Percentiles rank a stretch among this genome's conserved stretches.
phyloP scores from a whole-genome alignment of 768 basidiomycete species.

The Rhodotorula graminis region DNA sequence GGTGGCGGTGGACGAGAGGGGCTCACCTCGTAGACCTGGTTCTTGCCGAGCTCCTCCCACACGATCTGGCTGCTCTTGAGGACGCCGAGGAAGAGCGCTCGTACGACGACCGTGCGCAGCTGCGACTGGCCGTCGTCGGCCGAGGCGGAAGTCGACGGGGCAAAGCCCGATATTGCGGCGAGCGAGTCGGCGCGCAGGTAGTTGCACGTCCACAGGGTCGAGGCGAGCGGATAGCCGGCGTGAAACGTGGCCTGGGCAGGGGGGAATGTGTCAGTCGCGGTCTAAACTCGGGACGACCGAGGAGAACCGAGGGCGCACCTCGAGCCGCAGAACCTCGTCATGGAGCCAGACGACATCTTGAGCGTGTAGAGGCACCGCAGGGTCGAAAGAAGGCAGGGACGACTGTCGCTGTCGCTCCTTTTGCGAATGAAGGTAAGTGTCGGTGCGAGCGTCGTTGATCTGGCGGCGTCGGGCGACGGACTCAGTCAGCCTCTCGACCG shows the following conservation, averaged over 20 bases:
- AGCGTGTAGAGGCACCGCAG: background rate
- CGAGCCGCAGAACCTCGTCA: constrained; percentile 21
- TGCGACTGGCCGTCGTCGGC: background rate
- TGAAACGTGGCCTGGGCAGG: constrained; percentile 17
- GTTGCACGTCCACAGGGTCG: constrained; percentile 34
- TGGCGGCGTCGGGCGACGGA: background rate
- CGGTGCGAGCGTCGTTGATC: constrained; percentile 36
- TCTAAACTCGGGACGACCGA: too few species aligned
- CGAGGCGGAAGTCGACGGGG: background rate
- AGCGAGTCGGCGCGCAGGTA: constrained; percentile 21
- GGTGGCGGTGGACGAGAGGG: background rate
- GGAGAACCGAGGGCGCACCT: constrained; percentile 13
- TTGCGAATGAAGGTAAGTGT: constrained; percentile 19
- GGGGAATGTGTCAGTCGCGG: too few species aligned
- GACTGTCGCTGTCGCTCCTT: background rate
- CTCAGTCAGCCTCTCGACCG: too few species aligned
- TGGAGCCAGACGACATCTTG: constrained; percentile 13
- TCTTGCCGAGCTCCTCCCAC: constrained; percentile 28
- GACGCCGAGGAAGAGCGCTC: constrained; percentile 23
- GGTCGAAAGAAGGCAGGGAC: constrained; percentile 16
- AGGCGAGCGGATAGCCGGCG: constrained; percentile 32
- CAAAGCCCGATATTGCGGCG: background rate
- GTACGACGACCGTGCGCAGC: constrained; percentile 12
- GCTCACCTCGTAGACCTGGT: constrained; percentile 31
- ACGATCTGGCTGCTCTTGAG: constrained; percentile 31